Base-by-base conservation (phyloP, 257 asterid genomes). In the Hygrophila difformis region DNA sequence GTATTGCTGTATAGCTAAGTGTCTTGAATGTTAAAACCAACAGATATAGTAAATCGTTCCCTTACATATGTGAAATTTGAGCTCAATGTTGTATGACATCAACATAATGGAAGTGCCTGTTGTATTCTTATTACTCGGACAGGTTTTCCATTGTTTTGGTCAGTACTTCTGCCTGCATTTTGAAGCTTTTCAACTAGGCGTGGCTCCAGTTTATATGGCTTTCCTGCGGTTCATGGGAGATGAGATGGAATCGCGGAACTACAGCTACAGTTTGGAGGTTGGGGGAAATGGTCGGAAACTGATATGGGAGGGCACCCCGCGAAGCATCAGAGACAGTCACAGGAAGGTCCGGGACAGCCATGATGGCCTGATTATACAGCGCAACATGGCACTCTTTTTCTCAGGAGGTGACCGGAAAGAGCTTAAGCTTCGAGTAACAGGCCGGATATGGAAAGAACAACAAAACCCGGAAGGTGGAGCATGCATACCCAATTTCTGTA, bases 191-290 rank as follows among this genome's bases (percentile, higher is more conserved):
- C 95, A 81, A 51, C 93, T 81, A 1, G 93, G 95, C 12, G 75
- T 81, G 93, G 89, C 89, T 5, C 89, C 95, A 1, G 95, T 84
- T 19, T 84, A 84, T 41, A 81, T 84, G 93, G 93, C 93, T 10
- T 84, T 84, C 59, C 93, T 84, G 6, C 89, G 93, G 12, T 84
- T 84, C 68, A 84, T 84, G 95, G 93, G 95, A 35, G 89, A 84
- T 2, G 95, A 84, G 61, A 68, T 63, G 58, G 84, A 84, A 14
- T 81, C 93, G 19, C 72, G 87, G 28, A 76, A 78, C 62, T 84
- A 75, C 59, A 76, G 85, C 76, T 85, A 81, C 72, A 81, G 95
- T 68, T 64, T 85, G 66, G 93, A 85, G 67, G 94, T 81, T 28
- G 92, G 95, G 35, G 93, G 93, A 3, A 85, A 81, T 29, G 93